Conservation (phyloP, 352 stramenopile genomes). For the Phytopythium chamaehyphon region DNA sequence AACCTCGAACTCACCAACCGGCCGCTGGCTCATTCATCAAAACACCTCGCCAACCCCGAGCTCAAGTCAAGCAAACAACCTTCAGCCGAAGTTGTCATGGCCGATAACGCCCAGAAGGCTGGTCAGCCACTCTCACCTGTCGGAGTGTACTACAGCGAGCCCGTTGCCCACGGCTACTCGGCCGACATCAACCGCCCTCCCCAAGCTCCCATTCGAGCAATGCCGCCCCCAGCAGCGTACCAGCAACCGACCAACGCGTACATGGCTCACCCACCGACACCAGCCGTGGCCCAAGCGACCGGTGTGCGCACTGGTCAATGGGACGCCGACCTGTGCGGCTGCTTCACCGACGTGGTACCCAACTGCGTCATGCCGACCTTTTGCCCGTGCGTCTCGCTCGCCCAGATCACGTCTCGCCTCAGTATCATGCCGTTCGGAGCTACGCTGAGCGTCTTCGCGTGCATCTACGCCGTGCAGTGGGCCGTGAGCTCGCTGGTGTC, state of each 20-base stretch:
- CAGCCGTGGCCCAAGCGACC: neutral
- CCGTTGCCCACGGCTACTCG: neutral
- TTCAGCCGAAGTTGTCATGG: neutral
- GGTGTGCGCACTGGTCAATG: slow-evolving; percentile 23
- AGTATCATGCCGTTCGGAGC: slow-evolving; percentile 36
- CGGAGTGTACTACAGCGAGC: neutral
- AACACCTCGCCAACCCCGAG: neutral
- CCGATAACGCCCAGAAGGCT: slow-evolving; percentile 1
- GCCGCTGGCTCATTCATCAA: neutral
- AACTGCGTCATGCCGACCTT: slow-evolving; percentile 45
- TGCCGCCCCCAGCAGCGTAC: neutral
- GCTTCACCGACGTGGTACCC: slow-evolving; percentile 37
- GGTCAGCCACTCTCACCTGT: neutral
- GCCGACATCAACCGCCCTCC: neutral
- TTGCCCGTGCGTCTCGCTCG: slow-evolving; percentile 54
- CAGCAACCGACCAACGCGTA: neutral
- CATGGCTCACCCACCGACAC: neutral
- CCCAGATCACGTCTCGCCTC: slow-evolving; percentile 47
- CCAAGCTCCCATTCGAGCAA: neutral
- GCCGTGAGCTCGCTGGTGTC: neutral
- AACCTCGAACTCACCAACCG: neutral
- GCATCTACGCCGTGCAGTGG: neutral
- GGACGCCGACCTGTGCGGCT: slow-evolving; percentile 30
- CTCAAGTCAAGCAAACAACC: neutral
- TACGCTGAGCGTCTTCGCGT: slow-evolving; percentile 30